These are phyloP conservation scores for Populus pruinosa DNA, from an alignment of 345 rosid species.

Conservation along the genomic window DNA sequence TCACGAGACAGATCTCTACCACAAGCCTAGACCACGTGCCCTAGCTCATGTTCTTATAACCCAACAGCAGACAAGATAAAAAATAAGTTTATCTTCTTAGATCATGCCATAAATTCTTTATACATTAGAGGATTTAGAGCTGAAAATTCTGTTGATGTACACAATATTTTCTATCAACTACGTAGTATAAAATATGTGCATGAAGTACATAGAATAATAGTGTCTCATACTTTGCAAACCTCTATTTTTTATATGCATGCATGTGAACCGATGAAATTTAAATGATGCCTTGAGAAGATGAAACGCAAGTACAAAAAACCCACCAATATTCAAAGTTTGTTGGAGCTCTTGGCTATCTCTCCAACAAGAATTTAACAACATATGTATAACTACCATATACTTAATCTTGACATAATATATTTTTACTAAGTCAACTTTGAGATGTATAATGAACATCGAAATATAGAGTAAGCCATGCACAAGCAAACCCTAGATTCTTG, in stretches of 20 bases:
- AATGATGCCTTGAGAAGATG: background rate
- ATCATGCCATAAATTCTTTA: background rate
- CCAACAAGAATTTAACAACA: conserved; percentile 45
- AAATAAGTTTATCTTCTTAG: background rate
- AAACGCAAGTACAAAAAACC: background rate
- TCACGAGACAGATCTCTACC: background rate
- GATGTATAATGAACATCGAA: conserved; percentile 1
- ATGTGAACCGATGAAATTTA: background rate
- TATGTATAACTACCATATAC: conserved; percentile 19
- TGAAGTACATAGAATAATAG: background rate
- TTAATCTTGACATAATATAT: background rate
- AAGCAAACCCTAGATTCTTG: conserved; percentile 32
- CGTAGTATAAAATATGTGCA: background rate
- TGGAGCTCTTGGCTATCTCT: conserved; percentile 34
- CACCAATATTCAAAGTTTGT: conserved; percentile 51
- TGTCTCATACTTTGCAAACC: background rate
- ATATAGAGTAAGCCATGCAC: conserved; percentile 31
- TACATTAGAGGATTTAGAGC: background rate
- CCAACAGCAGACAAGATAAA: background rate
- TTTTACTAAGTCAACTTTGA: conserved; percentile 33
- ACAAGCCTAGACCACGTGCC: background rate
- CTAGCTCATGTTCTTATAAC: background rate
- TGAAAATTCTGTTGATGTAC: background rate
- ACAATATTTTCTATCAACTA: background rate
- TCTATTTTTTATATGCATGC: background rate